Evolutionary conservation across 306 rosid genomes (phyloP), one percentile per base, ranked within the genome.

Genomic region (Prunus padus): DNA sequence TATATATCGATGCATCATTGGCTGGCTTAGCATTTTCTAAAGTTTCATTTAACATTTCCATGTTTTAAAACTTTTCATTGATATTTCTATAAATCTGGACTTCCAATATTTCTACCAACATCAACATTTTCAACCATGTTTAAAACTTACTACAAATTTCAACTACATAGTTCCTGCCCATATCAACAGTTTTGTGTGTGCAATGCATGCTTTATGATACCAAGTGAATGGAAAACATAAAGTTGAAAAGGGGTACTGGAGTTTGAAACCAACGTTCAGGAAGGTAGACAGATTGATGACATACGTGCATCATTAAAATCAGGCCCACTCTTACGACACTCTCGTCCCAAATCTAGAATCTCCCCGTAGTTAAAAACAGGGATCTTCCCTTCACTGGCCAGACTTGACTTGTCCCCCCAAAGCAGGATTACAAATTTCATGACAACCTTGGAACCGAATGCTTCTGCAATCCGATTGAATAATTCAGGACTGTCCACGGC

Each of bases 371-470:
- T 85, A 76, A 79, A 92, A 64, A 90, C 79, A 30, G 97, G 85
- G 8, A 79, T 82, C 49, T 79, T 84, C 73, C 81, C 86, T 37
- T 85, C 79, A 65, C 65, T 52, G 59, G 79, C 77, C 80, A 92
- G 69, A 68, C 79, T 22, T 71, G 96, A 87, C 76, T 92, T 95
- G 70, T 95, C 91, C 73, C 98, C 98, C 98, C 98, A 95, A 52
- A 95, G 96, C 66, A 95, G 93, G 85, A 95, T 84, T 57, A 95
- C 59, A 77, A 85, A 95, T 78, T 87, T 89, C 84, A 85, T 77
- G 47, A 84, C 73, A 69, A 87, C 84, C 82, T 90, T 87, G 54
- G 74, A 86, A 84, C 50, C 70, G 60, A 95, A 92, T 51, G 80
- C 76, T 76, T 81, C 84, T 40, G 86, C 81, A 74, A 95, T 90